These are phyloP conservation scores for Phytophthora pluvialis DNA, from an alignment of 352 stramenopile species.

Conservation along the genomic window DNA sequence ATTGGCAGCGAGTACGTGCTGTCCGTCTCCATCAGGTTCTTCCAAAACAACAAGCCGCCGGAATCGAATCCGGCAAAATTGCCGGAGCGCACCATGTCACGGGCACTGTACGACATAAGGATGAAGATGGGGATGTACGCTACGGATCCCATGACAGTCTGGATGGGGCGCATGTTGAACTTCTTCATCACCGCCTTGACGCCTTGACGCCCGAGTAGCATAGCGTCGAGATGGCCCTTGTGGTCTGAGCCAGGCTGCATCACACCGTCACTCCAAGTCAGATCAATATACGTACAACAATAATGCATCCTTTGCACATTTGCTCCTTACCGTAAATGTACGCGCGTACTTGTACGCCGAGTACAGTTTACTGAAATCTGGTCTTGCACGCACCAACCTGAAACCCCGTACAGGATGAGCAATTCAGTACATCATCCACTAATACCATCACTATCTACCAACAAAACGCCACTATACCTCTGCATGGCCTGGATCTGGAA, in stretches of 20 bases:
- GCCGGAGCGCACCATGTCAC: constrained; percentile 78
- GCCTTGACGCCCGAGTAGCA: constrained; percentile 55
- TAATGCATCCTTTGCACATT: not conserved
- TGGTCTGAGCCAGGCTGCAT: constrained; percentile 46
- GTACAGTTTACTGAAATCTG: constrained; percentile 70
- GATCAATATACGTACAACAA: constrained; percentile 3
- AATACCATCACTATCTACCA: not conserved
- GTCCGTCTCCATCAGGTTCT: constrained; percentile 70
- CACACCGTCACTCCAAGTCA: constrained; percentile 19
- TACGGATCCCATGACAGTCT: constrained; percentile 67
- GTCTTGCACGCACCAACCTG: constrained; percentile 53
- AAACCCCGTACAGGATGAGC: not conserved
- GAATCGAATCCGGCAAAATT: constrained; percentile 66
- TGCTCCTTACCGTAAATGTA: constrained; percentile 60
- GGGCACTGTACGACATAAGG: constrained; percentile 76
- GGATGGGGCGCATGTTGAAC: constrained; percentile 72
- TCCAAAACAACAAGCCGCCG: constrained; percentile 69
- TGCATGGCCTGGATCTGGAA: constrained; percentile 75
- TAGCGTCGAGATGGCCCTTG: constrained; percentile 56
- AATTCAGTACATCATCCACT: constrained; percentile 6
- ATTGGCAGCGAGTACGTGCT: constrained; percentile 64
- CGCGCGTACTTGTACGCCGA: constrained; percentile 79
- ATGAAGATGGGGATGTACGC: constrained; percentile 79
- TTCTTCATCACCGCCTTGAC: constrained; percentile 73
- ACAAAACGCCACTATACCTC: constrained; percentile 28